Conservation (phyloP, 352 stramenopile genomes). For the Globisporangium uncinulatum region DNA sequence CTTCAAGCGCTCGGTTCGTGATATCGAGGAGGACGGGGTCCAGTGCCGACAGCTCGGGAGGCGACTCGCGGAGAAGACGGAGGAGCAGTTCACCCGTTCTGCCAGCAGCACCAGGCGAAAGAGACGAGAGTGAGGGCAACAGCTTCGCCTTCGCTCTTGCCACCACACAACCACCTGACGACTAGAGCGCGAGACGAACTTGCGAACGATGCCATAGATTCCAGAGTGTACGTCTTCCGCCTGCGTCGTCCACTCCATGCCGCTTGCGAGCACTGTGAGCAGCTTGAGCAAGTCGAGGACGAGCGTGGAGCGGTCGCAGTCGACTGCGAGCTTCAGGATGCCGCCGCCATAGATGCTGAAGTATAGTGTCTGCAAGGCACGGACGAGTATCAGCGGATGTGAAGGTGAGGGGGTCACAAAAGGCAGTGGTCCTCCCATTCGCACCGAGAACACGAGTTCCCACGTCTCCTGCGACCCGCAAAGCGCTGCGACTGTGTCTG, state of each 20-base stretch:
- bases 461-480: constrained; percentile 27
- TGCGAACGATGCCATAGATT: constrained; percentile 21
- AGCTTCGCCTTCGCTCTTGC: no score
- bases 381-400: no score
- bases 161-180: no score
- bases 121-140: no score
- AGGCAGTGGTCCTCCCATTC: not conserved
- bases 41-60: constrained; percentile 24
- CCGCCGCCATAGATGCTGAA: constrained; percentile 23
- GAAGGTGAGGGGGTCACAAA: no score
- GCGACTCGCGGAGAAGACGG: constrained; percentile 26
- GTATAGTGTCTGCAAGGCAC: constrained; percentile 31
- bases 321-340: constrained; percentile 13
- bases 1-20: constrained; percentile 60
- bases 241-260: constrained; percentile 37
- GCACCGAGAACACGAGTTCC: constrained; percentile 36
- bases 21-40: constrained; percentile 29
- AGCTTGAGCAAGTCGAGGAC: constrained; percentile 55
- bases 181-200: constrained; percentile 11
- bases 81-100: constrained; percentile 48
- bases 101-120: not conserved
- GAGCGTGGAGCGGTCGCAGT: constrained; percentile 21
- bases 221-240: constrained; percentile 20
- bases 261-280: constrained; percentile 49
- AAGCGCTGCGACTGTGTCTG: constrained; percentile 22